Evolutionary conservation across 257 asterid genomes (phyloP).

Genomic region (Solanum sitiens): DNA sequence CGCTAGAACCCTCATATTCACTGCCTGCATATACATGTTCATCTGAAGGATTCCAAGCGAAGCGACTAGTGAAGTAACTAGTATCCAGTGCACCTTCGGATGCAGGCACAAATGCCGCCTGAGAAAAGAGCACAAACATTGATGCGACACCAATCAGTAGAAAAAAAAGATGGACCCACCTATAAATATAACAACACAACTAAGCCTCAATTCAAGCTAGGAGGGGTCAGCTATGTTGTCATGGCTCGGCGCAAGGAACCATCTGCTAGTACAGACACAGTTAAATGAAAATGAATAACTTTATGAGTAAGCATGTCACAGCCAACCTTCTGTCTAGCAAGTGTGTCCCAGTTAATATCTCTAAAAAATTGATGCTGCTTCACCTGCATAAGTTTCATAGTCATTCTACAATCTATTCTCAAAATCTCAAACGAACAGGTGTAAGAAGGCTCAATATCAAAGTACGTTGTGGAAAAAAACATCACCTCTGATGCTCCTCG

Average conservation of each 20-base stretch:
- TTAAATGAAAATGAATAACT: neutral
- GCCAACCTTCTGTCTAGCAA: conserved; percentile 90
- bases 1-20: conserved; percentile 86
- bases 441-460: neutral
- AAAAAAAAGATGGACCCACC: neutral
- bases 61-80: conserved; percentile 92
- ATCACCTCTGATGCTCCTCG: conserved; percentile 86
- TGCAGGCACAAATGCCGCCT: conserved; percentile 96
- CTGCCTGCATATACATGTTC: conserved; percentile 78
- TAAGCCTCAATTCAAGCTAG: neutral
- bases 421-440: neutral
- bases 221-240: neutral
- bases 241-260: neutral
- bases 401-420: neutral
- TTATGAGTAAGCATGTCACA: neutral
- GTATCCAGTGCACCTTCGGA: conserved; percentile 93
- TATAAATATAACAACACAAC: neutral
- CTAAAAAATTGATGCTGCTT: conserved; percentile 86
- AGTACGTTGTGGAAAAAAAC: neutral
- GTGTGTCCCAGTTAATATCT: conserved; percentile 98
- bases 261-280: neutral
- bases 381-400: conserved; percentile 42
- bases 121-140: neutral
- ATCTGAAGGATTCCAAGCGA: conserved; percentile 90
- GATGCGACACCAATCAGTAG: neutral